These are phyloP conservation scores for Eremothecium gossypii DNA, from an alignment of 1,139 yeast species.

Conservation along the genomic window DNA sequence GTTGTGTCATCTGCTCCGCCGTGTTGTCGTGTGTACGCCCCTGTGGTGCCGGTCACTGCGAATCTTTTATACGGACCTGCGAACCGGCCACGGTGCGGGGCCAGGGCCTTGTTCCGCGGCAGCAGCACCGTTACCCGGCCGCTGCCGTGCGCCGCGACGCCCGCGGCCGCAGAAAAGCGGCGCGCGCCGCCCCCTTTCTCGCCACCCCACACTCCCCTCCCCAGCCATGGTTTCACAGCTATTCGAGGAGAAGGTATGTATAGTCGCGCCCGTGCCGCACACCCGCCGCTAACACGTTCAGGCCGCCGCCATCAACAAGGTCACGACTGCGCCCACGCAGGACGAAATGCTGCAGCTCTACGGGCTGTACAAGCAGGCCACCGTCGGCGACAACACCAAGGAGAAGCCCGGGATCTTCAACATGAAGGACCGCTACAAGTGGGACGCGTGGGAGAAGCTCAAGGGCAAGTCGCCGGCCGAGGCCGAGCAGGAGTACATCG, in stretches of 20 bases:
- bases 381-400: conserved; percentile 79
- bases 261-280: not conserved
- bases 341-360: conserved; percentile 78
- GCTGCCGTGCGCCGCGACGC: no score
- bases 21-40: not conserved
- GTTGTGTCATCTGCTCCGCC: conserved; percentile 6
- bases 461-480: conserved; percentile 83
- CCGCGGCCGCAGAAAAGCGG: conserved; percentile 1
- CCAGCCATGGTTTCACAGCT: conserved; percentile 27
- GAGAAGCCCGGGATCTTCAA: conserved; percentile 81
- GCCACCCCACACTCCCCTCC: not conserved
- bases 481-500: conserved; percentile 78
- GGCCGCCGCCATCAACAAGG: conserved; percentile 74
- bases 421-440: conserved; percentile 91
- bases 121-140: not conserved
- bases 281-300: conserved; percentile 19
- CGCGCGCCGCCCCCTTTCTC: conserved; percentile 1
- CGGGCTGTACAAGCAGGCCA: conserved; percentile 93
- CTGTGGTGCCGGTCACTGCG: not conserved
- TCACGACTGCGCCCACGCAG: conserved; percentile 71
- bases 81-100: not conserved
- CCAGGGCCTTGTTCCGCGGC: not conserved
- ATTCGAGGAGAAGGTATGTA: conserved; percentile 25
- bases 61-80: no score
- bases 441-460: conserved; percentile 91